Evolutionary conservation across 345 rosid genomes (phyloP).

Genomic region (Citrus sp.): DNA sequence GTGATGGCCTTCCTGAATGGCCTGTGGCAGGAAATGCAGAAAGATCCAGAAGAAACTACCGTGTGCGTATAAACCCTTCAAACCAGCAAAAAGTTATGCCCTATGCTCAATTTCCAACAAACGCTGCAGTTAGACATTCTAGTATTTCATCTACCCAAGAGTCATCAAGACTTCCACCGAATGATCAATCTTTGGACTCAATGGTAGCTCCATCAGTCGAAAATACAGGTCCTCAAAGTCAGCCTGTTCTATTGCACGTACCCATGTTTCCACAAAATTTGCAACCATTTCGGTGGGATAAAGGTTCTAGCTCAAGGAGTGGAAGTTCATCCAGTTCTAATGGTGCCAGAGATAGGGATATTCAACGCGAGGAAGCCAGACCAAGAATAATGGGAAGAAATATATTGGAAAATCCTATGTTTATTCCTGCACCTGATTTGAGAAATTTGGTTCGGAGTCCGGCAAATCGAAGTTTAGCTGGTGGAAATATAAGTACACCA

Average conservation of each 20-base stretch:
- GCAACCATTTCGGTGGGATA: conserved; percentile 55
- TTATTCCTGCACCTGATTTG: conserved; percentile 46
- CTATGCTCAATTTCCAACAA: conserved; percentile 44
- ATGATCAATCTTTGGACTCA: conserved; percentile 44
- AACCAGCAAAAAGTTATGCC: conserved; percentile 39
- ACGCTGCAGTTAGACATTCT: conserved; percentile 41
- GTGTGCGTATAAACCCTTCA: conserved; percentile 51
- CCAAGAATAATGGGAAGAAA: conserved; percentile 41
- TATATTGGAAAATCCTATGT: conserved; percentile 48
- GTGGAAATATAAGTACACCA: conserved; percentile 34
- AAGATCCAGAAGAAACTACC: conserved; percentile 54
- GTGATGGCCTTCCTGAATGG: conserved; percentile 33
- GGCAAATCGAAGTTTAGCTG: conserved; percentile 27
- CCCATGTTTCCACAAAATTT: conserved; percentile 49
- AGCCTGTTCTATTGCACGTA: conserved; percentile 36
- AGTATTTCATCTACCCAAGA: conserved; percentile 37
- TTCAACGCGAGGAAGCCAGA: conserved; percentile 34
- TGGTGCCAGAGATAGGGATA: conserved; percentile 35
- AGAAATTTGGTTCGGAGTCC: conserved; percentile 40
- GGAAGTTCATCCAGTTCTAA: conserved; percentile 39
- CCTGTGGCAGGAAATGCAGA: conserved; percentile 35
- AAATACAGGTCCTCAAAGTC: conserved; percentile 31
- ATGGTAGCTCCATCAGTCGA: conserved; percentile 38
- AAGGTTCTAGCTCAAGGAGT: conserved; percentile 40
- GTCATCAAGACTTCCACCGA: conserved; percentile 38